phyloP scores from a whole-genome alignment of 108 stramenopile species.

The Chaetoceros muelleri region DNA sequence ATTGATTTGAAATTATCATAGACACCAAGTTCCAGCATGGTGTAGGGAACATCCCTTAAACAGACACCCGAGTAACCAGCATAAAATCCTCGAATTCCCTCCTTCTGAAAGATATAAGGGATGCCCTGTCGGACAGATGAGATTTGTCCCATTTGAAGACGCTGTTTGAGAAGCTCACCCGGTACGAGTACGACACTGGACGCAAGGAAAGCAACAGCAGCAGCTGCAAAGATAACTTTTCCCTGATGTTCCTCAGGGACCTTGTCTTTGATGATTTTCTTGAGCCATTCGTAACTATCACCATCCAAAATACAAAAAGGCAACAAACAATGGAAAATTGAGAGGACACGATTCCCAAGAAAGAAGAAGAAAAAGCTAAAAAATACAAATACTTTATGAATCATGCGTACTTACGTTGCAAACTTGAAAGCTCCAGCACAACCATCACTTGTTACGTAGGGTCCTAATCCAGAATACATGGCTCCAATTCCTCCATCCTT shows the following conservation, averaged over 20 bases:
- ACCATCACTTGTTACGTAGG: conserved; percentile 26
- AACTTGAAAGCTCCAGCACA: conserved; percentile 39
- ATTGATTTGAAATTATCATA: conserved; percentile 33
- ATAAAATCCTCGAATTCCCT: conserved; percentile 26
- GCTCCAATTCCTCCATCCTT: conserved; percentile 5
- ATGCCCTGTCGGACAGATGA: conserved; percentile 9
- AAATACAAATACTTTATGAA: neutral
- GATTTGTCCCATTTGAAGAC: conserved; percentile 29
- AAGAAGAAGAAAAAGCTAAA: neutral
- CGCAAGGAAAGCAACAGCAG: conserved; percentile 30
- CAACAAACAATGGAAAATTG: too few species aligned
- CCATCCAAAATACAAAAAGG: too few species aligned
- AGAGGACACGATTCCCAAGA: too few species aligned
- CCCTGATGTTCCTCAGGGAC: conserved; percentile 11
- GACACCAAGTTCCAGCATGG: conserved; percentile 45
- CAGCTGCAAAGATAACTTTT: conserved; percentile 13
- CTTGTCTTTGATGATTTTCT: conserved; percentile 3
- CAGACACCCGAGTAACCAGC: conserved; percentile 24
- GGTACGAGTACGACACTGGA: conserved; percentile 37
- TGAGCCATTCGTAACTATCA: conserved; percentile 16
- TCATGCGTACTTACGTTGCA: conserved; percentile 18
- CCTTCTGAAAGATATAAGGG: conserved; percentile 7
- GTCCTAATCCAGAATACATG: conserved; percentile 29
- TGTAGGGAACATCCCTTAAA: conserved; percentile 44
- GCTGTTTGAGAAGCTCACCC: conserved; percentile 47